phyloP scores from a whole-genome alignment of 148 eudicot genomes.

The Drosera capensis region DNA sequence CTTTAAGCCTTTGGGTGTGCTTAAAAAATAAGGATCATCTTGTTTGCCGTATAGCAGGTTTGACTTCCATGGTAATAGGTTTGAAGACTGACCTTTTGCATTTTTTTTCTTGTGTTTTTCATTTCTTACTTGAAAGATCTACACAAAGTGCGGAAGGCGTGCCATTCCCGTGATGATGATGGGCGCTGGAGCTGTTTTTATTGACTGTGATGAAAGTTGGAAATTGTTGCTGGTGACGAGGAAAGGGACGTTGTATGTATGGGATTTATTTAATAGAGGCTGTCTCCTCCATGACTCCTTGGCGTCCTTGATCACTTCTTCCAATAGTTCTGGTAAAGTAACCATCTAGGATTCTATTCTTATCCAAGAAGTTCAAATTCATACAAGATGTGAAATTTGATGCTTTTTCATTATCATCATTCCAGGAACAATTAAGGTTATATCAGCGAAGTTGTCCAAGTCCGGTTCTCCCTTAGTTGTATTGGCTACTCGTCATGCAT shows the following conservation, averaged over 20 bases:
- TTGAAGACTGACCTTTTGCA: background rate
- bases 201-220: conserved; percentile 94
- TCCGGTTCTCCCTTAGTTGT: conserved; percentile 32
- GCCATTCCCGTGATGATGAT: conserved; percentile 90
- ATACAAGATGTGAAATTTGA: background rate
- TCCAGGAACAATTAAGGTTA: conserved; percentile 9
- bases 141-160: conserved; percentile 89
- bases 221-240: conserved; percentile 80
- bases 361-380: conserved; percentile 1
- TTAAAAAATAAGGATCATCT: no score
- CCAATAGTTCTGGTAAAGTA: conserved; percentile 5
- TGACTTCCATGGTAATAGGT: no score
- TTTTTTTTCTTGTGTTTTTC: conserved; percentile 4
- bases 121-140: conserved; percentile 35
- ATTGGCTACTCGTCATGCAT: conserved; percentile 73
- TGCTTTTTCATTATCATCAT: background rate
- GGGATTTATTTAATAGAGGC: conserved; percentile 74
- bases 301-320: conserved; percentile 38
- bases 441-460: conserved; percentile 12
- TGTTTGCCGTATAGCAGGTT: no score
- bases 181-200: conserved; percentile 79
- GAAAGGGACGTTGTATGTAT: conserved; percentile 65
- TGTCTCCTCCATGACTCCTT: conserved; percentile 88
- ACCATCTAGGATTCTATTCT: no score
- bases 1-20: no score